phyloP scores from a whole-genome alignment of 805 yeast species.

The Diddensiella caesifluorescens region DNA sequence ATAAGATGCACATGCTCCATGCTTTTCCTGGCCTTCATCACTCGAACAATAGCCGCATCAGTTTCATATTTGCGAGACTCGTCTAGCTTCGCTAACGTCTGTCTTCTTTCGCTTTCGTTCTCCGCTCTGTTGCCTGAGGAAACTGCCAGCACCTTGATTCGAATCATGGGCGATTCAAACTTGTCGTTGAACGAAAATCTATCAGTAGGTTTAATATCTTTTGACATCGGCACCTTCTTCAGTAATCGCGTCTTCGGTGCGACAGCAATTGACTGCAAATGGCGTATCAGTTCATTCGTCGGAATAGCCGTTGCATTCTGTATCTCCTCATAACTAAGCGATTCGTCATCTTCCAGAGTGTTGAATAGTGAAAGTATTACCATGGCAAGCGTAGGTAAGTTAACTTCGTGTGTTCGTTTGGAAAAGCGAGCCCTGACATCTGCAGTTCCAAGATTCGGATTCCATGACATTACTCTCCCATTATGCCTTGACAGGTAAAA shows the following conservation, averaged over 20 bases:
- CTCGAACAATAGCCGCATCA: constrained; percentile 82
- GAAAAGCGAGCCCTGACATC: constrained; percentile 71
- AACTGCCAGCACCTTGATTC: constrained; percentile 71
- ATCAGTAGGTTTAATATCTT: constrained; percentile 60
- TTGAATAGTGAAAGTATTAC: constrained; percentile 69
- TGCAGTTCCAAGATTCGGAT: constrained; percentile 75
- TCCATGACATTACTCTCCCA: constrained; percentile 68
- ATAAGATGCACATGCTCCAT: constrained; percentile 60
- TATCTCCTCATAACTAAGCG: constrained; percentile 58
- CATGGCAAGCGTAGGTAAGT: constrained; percentile 77
- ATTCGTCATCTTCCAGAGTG: constrained; percentile 38
- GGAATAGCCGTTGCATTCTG: constrained; percentile 65
- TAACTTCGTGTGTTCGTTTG: constrained; percentile 66
- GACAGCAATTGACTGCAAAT: constrained; percentile 75
- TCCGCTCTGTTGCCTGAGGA: constrained; percentile 42
- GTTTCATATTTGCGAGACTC: constrained; percentile 62
- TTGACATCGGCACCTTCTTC: constrained; percentile 67
- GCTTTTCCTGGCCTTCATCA: constrained; percentile 69
- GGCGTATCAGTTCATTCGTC: constrained; percentile 63
- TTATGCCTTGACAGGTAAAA: constrained; percentile 48
- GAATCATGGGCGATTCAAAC: constrained; percentile 61
- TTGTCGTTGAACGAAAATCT: constrained; percentile 59
- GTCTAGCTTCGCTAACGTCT: constrained; percentile 50
- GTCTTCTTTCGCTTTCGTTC: constrained; percentile 45
- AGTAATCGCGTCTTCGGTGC: constrained; percentile 78